Evolutionary conservation across 345 rosid species (phyloP).

Genomic region (Citrus mangshanensis): DNA sequence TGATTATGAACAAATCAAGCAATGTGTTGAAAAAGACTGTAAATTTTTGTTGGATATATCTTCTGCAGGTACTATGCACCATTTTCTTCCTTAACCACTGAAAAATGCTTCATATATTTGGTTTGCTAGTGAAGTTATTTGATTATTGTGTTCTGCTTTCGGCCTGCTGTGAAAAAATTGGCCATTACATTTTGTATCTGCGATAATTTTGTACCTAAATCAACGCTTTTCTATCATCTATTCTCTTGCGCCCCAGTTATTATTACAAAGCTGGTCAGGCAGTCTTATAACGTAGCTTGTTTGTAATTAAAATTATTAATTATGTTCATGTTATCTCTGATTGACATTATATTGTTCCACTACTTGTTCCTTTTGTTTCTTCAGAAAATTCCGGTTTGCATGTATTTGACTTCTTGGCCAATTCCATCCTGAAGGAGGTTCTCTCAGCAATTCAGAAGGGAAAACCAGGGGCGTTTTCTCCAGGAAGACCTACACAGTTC

Average conservation of each 20-base stretch:
- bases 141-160: neutral
- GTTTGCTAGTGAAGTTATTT: neutral
- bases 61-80: constrained; percentile 56
- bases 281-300: neutral
- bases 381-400: constrained; percentile 96
- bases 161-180: neutral
- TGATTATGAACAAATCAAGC: constrained; percentile 74
- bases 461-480: constrained; percentile 97
- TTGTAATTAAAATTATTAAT: neutral
- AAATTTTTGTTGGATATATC: constrained; percentile 83
- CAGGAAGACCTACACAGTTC: constrained; percentile 96
- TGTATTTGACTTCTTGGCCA: constrained; percentile 90
- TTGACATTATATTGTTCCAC: neutral
- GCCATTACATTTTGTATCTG: neutral
- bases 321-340: neutral
- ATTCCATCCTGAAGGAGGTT: constrained; percentile 94
- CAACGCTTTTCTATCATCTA: neutral
- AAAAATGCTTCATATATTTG: neutral
- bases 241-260: neutral
- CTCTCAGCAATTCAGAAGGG: constrained; percentile 79
- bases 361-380: neutral
- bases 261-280: neutral
- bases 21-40: constrained; percentile 61
- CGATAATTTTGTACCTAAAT: neutral
- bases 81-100: neutral